These are phyloP conservation scores for Phytophthora syringae DNA, from an alignment of 352 stramenopile species.

Conservation along the genomic window DNA sequence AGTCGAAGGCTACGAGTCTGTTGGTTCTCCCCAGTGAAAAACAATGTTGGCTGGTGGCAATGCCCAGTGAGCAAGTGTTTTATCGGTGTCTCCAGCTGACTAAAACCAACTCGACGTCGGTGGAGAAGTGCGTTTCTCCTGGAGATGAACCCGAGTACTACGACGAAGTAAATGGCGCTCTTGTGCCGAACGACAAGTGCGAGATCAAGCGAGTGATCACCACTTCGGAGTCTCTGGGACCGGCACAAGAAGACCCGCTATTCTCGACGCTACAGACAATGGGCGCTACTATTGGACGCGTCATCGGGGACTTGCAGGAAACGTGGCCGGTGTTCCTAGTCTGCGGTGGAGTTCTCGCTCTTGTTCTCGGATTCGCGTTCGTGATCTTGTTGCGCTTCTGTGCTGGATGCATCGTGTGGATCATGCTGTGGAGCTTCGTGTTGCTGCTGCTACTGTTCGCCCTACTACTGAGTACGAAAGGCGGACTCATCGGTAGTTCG, in stretches of 20 bases:
- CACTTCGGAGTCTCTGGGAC: conserved; percentile 54
- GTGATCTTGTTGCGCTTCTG: conserved; percentile 77
- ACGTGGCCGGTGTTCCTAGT: conserved; percentile 61
- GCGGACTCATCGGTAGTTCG: conserved; percentile 60
- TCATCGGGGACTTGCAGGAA: conserved; percentile 75
- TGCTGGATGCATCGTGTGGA: conserved; percentile 77
- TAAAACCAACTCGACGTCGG: conserved; percentile 58
- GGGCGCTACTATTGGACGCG: conserved; percentile 53
- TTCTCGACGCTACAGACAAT: conserved; percentile 71
- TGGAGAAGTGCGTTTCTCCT: conserved; percentile 77
- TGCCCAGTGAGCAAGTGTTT: conserved; percentile 69
- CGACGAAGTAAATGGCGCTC: conserved; percentile 52
- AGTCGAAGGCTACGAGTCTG: conserved; percentile 43
- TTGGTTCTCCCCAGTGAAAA: conserved; percentile 36
- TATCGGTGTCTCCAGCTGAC: conserved; percentile 85
- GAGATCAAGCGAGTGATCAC: conserved; percentile 74
- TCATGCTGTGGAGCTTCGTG: conserved; percentile 73
- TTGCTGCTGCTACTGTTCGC: conserved; percentile 72
- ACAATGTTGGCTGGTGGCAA: conserved; percentile 73
- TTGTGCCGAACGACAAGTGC: conserved; percentile 68
- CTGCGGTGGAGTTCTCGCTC: conserved; percentile 49
- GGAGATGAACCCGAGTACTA: conserved; percentile 76
- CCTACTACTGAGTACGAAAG: conserved; percentile 78
- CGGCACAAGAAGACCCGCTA: conserved; percentile 75
- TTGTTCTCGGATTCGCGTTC: conserved; percentile 73